phyloP scores from a whole-genome alignment of 2,329 filamentous ascomycete genomes.

The Colletotrichum endophyticum region DNA sequence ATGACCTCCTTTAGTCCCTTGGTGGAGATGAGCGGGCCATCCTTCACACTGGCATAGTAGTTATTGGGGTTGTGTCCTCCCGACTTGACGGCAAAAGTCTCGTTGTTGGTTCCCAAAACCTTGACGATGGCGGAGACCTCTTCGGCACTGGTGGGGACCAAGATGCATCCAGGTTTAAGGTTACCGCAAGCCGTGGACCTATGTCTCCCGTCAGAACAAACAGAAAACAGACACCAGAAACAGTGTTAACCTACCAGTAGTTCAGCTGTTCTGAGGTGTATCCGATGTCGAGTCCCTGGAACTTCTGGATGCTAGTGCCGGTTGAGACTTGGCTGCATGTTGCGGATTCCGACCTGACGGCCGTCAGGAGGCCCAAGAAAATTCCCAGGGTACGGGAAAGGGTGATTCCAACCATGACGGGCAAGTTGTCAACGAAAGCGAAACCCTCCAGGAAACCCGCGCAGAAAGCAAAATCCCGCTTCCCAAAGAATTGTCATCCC shows the following conservation, averaged over 20 bases:
- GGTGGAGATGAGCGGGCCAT: slow-evolving; percentile 55
- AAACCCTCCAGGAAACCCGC: background rate
- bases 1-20: slow-evolving; percentile 44
- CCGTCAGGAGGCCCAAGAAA: background rate
- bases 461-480: background rate
- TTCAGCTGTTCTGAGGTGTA: background rate
- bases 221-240: background rate
- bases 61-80: slow-evolving; percentile 64
- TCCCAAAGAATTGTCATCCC: background rate
- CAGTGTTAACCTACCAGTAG: background rate
- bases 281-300: background rate
- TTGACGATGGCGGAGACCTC: slow-evolving; percentile 60
- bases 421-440: background rate
- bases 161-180: slow-evolving; percentile 51
- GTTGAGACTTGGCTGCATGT: background rate
- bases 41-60: slow-evolving; percentile 54
- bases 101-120: slow-evolving; percentile 49
- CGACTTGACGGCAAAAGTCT: slow-evolving; percentile 59
- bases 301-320: background rate
- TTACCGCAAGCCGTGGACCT: slow-evolving; percentile 47
- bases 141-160: slow-evolving; percentile 49
- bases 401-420: background rate
- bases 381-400: background rate
- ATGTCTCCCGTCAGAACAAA: background rate
- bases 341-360: background rate